Evolutionary conservation across 352 stramenopile species (phyloP).

Genomic region (Phytopythium delawarense): DNA sequence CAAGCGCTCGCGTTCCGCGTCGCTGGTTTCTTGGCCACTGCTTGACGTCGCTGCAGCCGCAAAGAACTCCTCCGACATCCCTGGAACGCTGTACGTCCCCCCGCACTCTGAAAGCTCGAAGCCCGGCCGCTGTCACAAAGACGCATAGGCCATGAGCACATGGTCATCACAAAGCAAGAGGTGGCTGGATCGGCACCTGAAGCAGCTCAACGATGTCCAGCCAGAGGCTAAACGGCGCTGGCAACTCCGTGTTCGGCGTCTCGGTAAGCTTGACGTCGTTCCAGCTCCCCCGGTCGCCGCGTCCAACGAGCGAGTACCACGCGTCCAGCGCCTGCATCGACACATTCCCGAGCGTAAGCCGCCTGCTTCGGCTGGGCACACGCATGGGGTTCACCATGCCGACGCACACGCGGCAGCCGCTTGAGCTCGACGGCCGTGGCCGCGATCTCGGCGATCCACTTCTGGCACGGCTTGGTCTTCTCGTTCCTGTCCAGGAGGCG

Average conservation of each 20-base stretch:
- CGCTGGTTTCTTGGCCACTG: slow-evolving; percentile 13
- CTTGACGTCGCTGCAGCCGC: slow-evolving; percentile 21
- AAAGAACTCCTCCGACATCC: slow-evolving; percentile 50
- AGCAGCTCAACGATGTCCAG: slow-evolving; percentile 68
- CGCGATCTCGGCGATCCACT: slow-evolving; percentile 71
- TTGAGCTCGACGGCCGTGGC: slow-evolving; percentile 48
- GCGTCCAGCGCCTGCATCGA: slow-evolving; percentile 58
- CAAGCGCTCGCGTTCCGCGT: slow-evolving; percentile 21
- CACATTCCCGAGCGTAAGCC: neutral
- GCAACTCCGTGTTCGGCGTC: slow-evolving; percentile 66
- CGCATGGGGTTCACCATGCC: neutral
- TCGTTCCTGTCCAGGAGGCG: slow-evolving; percentile 32
- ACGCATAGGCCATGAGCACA: neutral
- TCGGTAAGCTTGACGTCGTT: slow-evolving; percentile 37
- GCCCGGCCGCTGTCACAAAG: slow-evolving; percentile 31
- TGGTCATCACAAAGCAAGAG: neutral
- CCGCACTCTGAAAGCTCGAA: slow-evolving; percentile 56
- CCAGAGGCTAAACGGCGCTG: slow-evolving; percentile 57
- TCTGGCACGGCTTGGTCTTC: slow-evolving; percentile 78
- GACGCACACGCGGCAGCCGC: slow-evolving; percentile 34
- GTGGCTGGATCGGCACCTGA: slow-evolving; percentile 38
- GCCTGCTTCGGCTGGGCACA: neutral
- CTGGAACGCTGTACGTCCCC: slow-evolving; percentile 22
- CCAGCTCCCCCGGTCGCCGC: slow-evolving; percentile 10
- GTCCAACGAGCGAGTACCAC: slow-evolving; percentile 67